A percentile compares a stretch with the other conserved stretches of the same genome.
phyloP scores from a whole-genome alignment of 2,329 filamentous ascomycete species.

The Fusarium nanum region DNA sequence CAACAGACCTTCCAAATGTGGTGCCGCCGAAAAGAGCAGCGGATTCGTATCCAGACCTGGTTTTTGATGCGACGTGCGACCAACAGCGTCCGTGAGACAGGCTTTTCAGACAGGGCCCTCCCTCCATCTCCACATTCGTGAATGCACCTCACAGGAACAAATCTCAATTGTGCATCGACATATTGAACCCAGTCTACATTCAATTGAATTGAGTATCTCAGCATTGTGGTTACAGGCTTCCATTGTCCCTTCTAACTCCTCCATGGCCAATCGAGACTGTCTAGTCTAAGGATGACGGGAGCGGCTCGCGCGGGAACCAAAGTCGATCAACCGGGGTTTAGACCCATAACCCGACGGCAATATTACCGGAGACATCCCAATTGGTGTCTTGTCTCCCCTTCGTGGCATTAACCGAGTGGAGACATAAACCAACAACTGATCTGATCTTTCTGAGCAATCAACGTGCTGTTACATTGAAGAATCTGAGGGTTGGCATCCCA shows the following conservation, averaged over 20 bases:
- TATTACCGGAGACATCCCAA: constrained; percentile 3
- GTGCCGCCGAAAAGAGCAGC: not conserved
- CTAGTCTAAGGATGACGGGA: not conserved
- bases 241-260: not conserved
- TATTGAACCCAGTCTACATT: not conserved
- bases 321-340: not conserved
- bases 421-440: constrained; percentile 1
- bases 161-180: not conserved
- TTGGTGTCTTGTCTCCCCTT: not conserved
- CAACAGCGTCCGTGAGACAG: not conserved
- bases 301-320: not conserved
- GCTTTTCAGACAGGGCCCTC: not conserved
- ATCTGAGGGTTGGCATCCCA: not conserved
- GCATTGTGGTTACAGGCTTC: not conserved
- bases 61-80: not conserved
- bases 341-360: not conserved
- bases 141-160: not conserved
- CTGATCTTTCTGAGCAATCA: not conserved
- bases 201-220: too few relatives aligned
- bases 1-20: constrained; percentile 1
- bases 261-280: not conserved
- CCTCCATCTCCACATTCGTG: not conserved
- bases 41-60: not conserved
- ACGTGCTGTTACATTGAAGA: not conserved
- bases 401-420: constrained; percentile 10